Conservation (phyloP, 371 early-diverging fungal species). For the Mortierella polycephala region DNA sequence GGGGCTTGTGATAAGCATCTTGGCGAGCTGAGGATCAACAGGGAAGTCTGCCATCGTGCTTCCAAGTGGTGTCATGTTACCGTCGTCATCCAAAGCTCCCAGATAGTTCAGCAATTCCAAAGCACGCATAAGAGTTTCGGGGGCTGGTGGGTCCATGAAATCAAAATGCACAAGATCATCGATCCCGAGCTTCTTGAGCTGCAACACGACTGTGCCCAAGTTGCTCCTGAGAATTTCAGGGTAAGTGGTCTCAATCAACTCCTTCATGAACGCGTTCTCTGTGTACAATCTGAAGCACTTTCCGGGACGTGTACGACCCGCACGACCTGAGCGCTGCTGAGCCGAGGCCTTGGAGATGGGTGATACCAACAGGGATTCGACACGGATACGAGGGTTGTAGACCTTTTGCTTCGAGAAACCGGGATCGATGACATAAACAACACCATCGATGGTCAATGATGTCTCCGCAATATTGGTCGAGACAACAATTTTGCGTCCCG, state of each 20-base stretch:
- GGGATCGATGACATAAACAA: conserved; percentile 98
- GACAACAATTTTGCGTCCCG: conserved; percentile 94
- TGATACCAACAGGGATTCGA: conserved; percentile 90
- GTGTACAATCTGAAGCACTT: conserved; percentile 98
- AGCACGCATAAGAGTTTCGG: conserved; percentile 80
- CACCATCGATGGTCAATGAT: conserved; percentile 97
- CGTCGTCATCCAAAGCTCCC: conserved; percentile 90
- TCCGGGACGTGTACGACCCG: conserved; percentile 88
- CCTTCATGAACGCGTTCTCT: conserved; percentile 80
- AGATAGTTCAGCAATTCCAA: conserved; percentile 91
- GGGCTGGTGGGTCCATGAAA: conserved; percentile 94
- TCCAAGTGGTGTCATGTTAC: conserved; percentile 88
- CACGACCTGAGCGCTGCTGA: conserved; percentile 97
- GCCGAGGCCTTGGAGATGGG: conserved; percentile 97
- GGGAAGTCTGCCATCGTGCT: conserved; percentile 93
- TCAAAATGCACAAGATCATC: conserved; percentile 93
- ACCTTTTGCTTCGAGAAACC: conserved; percentile 98
- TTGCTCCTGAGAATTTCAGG: conserved; percentile 98
- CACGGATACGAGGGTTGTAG: conserved; percentile 93
- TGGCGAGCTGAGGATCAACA: conserved; percentile 93
- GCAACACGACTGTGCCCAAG: conserved; percentile 88
- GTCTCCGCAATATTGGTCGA: conserved; percentile 99
- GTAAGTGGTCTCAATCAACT: conserved; percentile 85
- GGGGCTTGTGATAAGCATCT: conserved; percentile 89
- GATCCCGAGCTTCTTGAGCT: conserved; percentile 93